Conservation (phyloP, 2,329 filamentous ascomycete species). For the Periconia macrospinosa region DNA sequence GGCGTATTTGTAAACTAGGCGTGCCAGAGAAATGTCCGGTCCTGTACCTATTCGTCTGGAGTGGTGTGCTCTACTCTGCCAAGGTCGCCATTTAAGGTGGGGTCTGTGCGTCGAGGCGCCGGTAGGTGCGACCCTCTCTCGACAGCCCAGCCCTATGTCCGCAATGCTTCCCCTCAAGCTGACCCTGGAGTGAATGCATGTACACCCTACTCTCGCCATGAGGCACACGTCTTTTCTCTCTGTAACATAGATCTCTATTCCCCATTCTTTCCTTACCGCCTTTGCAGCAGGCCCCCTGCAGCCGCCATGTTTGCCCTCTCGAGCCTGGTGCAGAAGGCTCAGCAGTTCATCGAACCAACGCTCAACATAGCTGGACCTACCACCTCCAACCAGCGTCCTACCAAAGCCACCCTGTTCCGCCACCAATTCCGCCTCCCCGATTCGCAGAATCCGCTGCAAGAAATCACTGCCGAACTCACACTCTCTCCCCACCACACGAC, state of each 20-base stretch:
- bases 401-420: constrained; percentile 91
- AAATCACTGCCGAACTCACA: constrained; percentile 94
- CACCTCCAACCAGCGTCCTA: constrained; percentile 74
- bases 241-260: constrained; percentile 11
- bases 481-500: constrained; percentile 67
- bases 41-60: neutral
- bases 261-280: neutral
- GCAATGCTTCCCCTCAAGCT: constrained; percentile 15
- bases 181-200: constrained; percentile 13
- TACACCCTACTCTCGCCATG: constrained; percentile 28
- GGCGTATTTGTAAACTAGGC: neutral
- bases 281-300: constrained; percentile 11
- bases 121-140: constrained; percentile 8
- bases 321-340: constrained; percentile 91
- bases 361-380: constrained; percentile 70
- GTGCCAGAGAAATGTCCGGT: neutral
- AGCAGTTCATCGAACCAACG: constrained; percentile 90
- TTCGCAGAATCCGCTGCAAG: constrained; percentile 88
- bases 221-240: constrained; percentile 18
- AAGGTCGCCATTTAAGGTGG: constrained; percentile 1
- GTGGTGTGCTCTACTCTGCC: neutral
- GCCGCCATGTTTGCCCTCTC: constrained; percentile 57
- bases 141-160: constrained; percentile 26
- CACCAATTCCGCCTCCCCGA: constrained; percentile 94
- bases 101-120: constrained; percentile 6